Evolutionary conservation across 805 yeast genomes (phyloP).

Genomic region (Metschnikowia picachoensis): DNA sequence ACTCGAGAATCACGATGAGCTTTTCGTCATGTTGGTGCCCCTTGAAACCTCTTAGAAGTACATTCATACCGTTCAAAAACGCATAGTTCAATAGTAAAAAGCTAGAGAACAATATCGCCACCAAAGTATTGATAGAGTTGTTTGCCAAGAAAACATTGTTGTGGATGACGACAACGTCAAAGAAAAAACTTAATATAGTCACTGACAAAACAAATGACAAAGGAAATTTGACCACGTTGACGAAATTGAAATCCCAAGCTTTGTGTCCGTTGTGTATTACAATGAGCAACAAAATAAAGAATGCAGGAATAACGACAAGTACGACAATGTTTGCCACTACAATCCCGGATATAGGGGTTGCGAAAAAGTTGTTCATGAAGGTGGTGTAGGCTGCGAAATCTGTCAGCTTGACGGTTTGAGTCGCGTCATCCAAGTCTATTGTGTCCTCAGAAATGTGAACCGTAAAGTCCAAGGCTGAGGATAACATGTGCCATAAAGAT

Average conservation of each 20-base stretch:
- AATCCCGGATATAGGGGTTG: constrained; percentile 49
- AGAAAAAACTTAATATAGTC: constrained; percentile 24
- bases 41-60: constrained; percentile 30
- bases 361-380: constrained; percentile 53
- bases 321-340: constrained; percentile 50
- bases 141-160: constrained; percentile 34
- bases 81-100: constrained; percentile 53
- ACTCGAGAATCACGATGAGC: constrained; percentile 51
- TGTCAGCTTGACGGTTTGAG: constrained; percentile 19
- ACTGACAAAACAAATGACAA: constrained; percentile 38
- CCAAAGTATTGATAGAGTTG: constrained; percentile 38
- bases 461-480: constrained; percentile 61
- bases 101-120: constrained; percentile 39
- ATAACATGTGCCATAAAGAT: constrained; percentile 83
- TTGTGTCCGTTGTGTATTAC: constrained; percentile 45
- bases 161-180: constrained; percentile 18
- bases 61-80: constrained; percentile 45
- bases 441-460: constrained; percentile 34
- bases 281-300: constrained; percentile 44
- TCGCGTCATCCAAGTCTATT: constrained; percentile 28
- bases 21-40: constrained; percentile 47
- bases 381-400: constrained; percentile 62
- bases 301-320: constrained; percentile 52
- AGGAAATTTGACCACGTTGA: constrained; percentile 55
- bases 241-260: constrained; percentile 43